Base-by-base conservation (phyloP, 345 rosid species). In the Brassica incana region DNA sequence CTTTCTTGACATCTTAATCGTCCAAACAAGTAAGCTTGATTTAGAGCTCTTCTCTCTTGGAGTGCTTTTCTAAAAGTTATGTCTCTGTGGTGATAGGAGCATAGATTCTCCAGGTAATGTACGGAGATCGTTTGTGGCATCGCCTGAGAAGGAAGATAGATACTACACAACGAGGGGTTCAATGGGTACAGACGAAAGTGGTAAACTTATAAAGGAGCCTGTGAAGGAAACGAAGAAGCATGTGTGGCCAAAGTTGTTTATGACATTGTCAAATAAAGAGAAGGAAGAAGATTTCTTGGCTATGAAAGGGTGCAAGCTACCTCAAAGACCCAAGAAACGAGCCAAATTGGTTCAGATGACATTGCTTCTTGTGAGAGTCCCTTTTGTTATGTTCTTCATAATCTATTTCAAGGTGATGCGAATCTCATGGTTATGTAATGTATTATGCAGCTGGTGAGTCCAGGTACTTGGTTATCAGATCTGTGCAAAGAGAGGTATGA, bases 221-320 rank as follows among this genome's bases (percentile, higher is more conserved):
- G 74, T 85, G 35, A 90, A 84, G 87, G 95, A 94, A 81, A 88
- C 87, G 0, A 92, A 88, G 67, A 65, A 80, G 9, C 66, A 73
- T 29, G 92, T 87, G 54, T 90, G 98, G 98, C 97, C 97, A 29
- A 92, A 80, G 77, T 81, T 94, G 76, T 88, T 88, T 73, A 80
- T 84, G n/a, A 56, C 95, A 64, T 77, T 94, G 83, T 94, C 98
- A 1, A 90, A 78, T 82, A 94, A 94, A 87, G 97, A 92, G 81
- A 94, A 92, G 82, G 98, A 94, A 84, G 97, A 92, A 82, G 97
- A 94, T 87, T 92, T 90, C 85, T 81, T 92, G 90, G 92, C 92
- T 36, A 89, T 94, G 96, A 94, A 94, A 86, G 98, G 97, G 20
- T 90, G 98, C 76, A 94, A 90, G 80, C 97, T 85, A 67, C 89